A percentile compares a stretch with the other conserved stretches of the same genome.
phyloP scores from a whole-genome alignment of 78 protist genomes.

The Dictyostelium firmibasis region DNA sequence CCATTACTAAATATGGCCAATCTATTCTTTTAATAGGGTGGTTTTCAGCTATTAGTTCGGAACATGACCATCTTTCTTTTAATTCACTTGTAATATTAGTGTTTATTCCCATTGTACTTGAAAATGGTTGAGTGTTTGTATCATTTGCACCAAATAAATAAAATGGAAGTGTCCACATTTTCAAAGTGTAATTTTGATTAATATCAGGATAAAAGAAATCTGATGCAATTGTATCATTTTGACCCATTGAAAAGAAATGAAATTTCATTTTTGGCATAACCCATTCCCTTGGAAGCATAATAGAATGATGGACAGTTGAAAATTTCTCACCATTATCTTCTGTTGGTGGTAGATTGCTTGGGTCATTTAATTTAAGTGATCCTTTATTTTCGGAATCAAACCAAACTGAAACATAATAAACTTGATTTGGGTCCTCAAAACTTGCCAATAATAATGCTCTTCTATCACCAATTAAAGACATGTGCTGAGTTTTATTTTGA shows the following conservation, averaged over 20 bases:
- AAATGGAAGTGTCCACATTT: slow-evolving; percentile 10
- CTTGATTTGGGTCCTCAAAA: neutral
- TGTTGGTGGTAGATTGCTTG: slow-evolving; percentile 22
- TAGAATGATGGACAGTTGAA: neutral
- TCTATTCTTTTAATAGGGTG: slow-evolving; percentile 1
- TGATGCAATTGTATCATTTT: neutral
- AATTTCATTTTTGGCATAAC: neutral
- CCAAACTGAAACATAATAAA: neutral
- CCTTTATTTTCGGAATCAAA: neutral
- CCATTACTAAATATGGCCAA: neutral
- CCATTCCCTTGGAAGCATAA: neutral
- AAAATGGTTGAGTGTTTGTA: neutral
- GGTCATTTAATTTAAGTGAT: neutral
- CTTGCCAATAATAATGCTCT: slow-evolving; percentile 7
- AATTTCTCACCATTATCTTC: slow-evolving; percentile 23
- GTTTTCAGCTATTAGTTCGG: neutral
- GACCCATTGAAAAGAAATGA: neutral
- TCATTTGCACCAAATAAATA: slow-evolving; percentile 52
- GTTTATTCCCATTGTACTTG: neutral
- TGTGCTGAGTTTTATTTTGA: neutral
- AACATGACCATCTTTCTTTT: slow-evolving; percentile 32
- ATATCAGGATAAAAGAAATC: neutral
- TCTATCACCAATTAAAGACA: neutral
- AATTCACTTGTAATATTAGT: neutral
- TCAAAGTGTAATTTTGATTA: neutral